phyloP scores from a whole-genome alignment of 371 early-diverging fungal genomes.

The Apophysomyces ossiformis region DNA sequence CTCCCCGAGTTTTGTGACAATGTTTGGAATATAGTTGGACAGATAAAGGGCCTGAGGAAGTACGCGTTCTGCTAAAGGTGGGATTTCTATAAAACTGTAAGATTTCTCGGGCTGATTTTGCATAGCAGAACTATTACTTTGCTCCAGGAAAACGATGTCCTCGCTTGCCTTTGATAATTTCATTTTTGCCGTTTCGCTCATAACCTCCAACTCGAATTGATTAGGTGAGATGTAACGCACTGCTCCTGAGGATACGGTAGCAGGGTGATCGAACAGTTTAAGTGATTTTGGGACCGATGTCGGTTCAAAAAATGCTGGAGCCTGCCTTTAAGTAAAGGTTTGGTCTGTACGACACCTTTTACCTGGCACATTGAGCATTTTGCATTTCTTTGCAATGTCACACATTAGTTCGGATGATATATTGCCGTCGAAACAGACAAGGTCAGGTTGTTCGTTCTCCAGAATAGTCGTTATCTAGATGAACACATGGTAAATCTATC shows the following conservation, averaged over 20 bases:
- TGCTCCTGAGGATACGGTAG: slow-evolving; percentile 19
- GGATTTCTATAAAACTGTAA: background rate
- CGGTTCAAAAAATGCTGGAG: slow-evolving; percentile 82
- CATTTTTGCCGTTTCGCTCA: slow-evolving; percentile 58
- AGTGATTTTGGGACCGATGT: slow-evolving; percentile 87
- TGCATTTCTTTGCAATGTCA: slow-evolving; percentile 40
- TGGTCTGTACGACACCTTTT: background rate
- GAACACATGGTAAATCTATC: background rate
- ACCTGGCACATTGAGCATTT: slow-evolving; percentile 41
- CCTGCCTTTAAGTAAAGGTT: background rate
- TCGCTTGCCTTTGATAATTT: background rate
- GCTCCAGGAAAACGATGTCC: background rate
- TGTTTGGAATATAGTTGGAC: slow-evolving; percentile 48
- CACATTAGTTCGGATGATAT: slow-evolving; percentile 49
- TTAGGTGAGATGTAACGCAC: slow-evolving; percentile 70
- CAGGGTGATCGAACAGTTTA: slow-evolving; percentile 53
- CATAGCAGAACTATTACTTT: background rate
- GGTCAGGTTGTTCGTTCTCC: slow-evolving; percentile 33
- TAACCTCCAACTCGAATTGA: slow-evolving; percentile 62
- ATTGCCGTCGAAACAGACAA: slow-evolving; percentile 81
- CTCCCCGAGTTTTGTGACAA: slow-evolving; percentile 65
- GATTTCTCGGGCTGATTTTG: background rate
- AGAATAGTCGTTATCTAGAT: slow-evolving; percentile 41
- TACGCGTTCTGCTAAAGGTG: slow-evolving; percentile 23
- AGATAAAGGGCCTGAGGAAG: slow-evolving; percentile 34